These are phyloP conservation scores for Myxozyma neglecta DNA, from an alignment of 805 yeast species.

Conservation along the genomic window DNA sequence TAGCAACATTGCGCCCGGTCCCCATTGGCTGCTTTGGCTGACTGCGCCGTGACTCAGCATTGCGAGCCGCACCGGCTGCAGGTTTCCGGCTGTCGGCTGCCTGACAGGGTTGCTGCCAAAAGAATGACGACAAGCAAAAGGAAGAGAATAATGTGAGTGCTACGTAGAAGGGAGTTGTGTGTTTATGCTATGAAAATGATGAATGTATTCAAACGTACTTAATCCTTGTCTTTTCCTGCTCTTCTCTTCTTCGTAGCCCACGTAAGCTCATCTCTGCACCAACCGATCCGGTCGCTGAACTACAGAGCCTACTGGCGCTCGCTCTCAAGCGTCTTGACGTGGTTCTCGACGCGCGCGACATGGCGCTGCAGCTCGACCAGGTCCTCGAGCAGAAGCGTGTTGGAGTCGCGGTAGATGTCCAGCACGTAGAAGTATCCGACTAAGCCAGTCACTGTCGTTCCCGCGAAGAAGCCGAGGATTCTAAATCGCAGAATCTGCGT, in stretches of 20 bases:
- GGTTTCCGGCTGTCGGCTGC: too few relatives aligned
- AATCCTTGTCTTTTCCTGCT: too few relatives aligned
- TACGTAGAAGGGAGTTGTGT: too few relatives aligned
- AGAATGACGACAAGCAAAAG: too few relatives aligned
- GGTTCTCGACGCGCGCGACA: slow-evolving; percentile 64
- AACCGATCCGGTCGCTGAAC: not conserved
- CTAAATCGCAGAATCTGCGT: slow-evolving; percentile 30
- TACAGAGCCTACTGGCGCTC: not conserved
- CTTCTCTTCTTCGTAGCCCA: too few relatives aligned
- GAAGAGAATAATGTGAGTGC: too few relatives aligned
- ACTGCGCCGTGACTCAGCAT: not conserved
- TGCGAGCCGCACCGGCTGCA: not conserved
- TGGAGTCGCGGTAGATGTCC: slow-evolving; percentile 74
- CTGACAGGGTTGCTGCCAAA: too few relatives aligned
- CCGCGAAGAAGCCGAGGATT: slow-evolving; percentile 74
- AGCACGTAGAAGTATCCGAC: slow-evolving; percentile 75
- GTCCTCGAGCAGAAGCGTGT: slow-evolving; percentile 71
- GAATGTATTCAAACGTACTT: too few relatives aligned
- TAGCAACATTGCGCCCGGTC: not conserved
- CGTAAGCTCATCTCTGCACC: not conserved
- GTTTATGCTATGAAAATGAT: too few relatives aligned
- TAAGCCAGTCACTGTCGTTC: slow-evolving; percentile 71
- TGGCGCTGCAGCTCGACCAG: slow-evolving; percentile 69
- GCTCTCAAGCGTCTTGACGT: slow-evolving; percentile 60
- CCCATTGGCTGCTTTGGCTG: not conserved